Evolutionary conservation across 2,329 filamentous ascomycete species (phyloP).

Genomic region (Penicillium sp.): DNA sequence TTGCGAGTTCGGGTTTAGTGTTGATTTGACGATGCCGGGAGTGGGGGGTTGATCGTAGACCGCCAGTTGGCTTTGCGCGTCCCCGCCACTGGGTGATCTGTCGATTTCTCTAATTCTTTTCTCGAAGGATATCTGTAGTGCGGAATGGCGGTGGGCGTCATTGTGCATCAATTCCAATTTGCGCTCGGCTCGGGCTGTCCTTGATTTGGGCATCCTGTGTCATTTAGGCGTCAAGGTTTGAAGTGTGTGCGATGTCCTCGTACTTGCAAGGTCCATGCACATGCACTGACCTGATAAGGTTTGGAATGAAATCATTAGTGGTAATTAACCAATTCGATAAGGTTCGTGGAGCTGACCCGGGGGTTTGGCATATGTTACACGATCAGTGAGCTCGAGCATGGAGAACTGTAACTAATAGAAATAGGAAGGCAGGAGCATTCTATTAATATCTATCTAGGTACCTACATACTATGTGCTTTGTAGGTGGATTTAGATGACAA

Average conservation of each 20-base stretch:
- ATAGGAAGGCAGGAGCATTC: too few species aligned
- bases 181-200: background rate
- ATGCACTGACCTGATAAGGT: background rate
- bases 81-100: background rate
- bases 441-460: too few species aligned
- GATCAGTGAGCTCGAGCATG: too few species aligned
- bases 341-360: too few species aligned
- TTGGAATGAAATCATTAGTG: background rate
- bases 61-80: background rate
- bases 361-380: too few species aligned
- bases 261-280: background rate
- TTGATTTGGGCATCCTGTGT: background rate
- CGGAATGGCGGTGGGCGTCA: background rate
- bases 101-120: background rate
- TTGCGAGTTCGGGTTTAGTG: background rate
- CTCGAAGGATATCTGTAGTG: too few species aligned
- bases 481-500: too few species aligned
- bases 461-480: too few species aligned
- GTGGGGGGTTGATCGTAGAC: conserved; percentile 3
- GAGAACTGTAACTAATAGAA: too few species aligned
- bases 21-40: background rate
- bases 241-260: background rate
- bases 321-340: background rate
- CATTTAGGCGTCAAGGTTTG: background rate
- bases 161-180: background rate